Percentiles rank a stretch among this genome's conserved stretches.
These are phyloP conservation scores for Salix caprea DNA, from an alignment of 345 rosid species.

Conservation along the genomic window DNA sequence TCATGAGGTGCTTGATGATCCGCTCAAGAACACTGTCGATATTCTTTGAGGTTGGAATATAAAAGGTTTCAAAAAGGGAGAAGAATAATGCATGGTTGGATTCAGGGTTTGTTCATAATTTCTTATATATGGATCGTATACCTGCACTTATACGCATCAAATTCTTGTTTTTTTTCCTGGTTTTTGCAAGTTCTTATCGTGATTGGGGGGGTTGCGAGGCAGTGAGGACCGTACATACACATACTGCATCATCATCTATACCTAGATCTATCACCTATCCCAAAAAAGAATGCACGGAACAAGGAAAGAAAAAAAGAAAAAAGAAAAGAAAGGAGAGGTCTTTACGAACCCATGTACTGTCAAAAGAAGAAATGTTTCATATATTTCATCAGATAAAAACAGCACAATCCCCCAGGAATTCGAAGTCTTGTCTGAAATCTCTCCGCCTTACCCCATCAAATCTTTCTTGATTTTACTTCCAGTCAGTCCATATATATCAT, in stretches of 20 bases:
- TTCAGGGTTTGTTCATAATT: no score
- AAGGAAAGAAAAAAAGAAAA: neutral
- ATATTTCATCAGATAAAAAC: slow-evolving; percentile 16
- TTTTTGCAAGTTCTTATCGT: slow-evolving; percentile 17
- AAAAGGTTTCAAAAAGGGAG: neutral
- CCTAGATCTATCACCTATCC: slow-evolving; percentile 5
- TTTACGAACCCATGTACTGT: slow-evolving; percentile 36
- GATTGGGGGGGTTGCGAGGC: slow-evolving; percentile 10
- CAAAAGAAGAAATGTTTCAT: slow-evolving; percentile 37
- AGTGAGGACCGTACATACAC: slow-evolving; percentile 13
- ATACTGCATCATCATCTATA: neutral
- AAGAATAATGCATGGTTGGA: neutral
- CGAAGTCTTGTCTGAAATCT: slow-evolving; percentile 21
- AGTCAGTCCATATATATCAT: slow-evolving; percentile 30
- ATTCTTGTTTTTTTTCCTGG: neutral
- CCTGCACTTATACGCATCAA: no score
- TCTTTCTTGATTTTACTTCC: slow-evolving; percentile 53
- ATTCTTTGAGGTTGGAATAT: neutral
- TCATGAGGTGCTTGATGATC: neutral
- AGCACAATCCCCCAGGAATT: slow-evolving; percentile 36
- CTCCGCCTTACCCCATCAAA: slow-evolving; percentile 65
- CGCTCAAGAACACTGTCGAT: neutral
- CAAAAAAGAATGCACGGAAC: slow-evolving; percentile 22
- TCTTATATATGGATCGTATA: no score
- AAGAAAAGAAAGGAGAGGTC: slow-evolving; percentile 1